phyloP scores from a whole-genome alignment of 2,329 filamentous ascomycete species.

The Penicillium sp. region DNA sequence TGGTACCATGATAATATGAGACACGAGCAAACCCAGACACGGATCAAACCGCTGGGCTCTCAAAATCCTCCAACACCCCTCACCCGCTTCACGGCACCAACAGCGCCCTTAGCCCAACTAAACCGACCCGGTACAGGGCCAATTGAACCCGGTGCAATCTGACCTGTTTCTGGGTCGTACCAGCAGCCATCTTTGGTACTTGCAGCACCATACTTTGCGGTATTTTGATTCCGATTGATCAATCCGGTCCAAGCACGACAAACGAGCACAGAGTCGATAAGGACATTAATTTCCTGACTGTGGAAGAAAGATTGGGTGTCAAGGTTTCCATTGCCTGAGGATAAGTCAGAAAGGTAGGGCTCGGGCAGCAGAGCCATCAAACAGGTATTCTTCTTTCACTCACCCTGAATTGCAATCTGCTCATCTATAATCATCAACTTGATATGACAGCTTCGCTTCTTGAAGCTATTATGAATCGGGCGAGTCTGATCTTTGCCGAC shows the following conservation, averaged over 20 bases:
- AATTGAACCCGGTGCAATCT: constrained; percentile 51
- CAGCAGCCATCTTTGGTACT: constrained; percentile 60
- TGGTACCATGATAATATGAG: not conserved
- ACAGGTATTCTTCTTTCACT: not conserved
- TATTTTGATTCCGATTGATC: constrained; percentile 67
- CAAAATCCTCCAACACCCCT: constrained; percentile 57
- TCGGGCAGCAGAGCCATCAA: not conserved
- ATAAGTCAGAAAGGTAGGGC: not conserved
- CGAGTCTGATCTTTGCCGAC: constrained; percentile 69
- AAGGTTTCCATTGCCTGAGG: constrained; percentile 66
- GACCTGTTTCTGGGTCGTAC: constrained; percentile 53
- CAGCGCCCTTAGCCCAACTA: constrained; percentile 58
- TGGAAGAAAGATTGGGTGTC: constrained; percentile 81
- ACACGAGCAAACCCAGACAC: not conserved
- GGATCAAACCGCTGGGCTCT: not conserved
- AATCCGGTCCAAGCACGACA: constrained; percentile 64
- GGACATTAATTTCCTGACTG: constrained; percentile 72
- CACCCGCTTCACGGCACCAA: constrained; percentile 59
- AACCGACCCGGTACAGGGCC: constrained; percentile 56
- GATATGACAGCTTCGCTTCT: constrained; percentile 69
- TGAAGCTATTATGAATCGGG: constrained; percentile 66
- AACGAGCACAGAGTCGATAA: constrained; percentile 64
- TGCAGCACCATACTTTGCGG: constrained; percentile 57
- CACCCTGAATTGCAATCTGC: constrained; percentile 64
- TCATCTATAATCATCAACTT: constrained; percentile 75